Base-by-base conservation (phyloP, 2,329 filamentous ascomycete species). In the Sarocladiaceae sp. region DNA sequence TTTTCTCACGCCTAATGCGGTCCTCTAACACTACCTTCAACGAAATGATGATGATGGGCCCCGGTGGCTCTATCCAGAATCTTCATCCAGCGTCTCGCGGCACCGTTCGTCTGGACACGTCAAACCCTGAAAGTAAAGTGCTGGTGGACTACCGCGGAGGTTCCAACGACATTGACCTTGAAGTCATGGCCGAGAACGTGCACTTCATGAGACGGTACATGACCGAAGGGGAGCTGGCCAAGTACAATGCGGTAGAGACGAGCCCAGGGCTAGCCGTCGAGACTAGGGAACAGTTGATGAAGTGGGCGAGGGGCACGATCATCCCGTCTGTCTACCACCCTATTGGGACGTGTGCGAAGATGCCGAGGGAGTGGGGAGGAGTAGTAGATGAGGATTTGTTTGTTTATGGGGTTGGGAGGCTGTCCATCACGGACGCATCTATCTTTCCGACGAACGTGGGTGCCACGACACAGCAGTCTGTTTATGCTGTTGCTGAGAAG, bases 11-110 rank as follows among this genome's bases (percentile, higher is more conserved):
- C 3, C 49, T 55, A 24, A 48, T 56, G 51, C 48, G 48, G 13
- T 50, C 50, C 16, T 45, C 48, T 32, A 50, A 54, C 12, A 51
- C 58, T 3, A 67, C 68, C 49, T 67, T 74, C 53, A 72, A 68
- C 40, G 61, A 59, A 40, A 63, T 75, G 31, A 74, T 74, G 51
- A 70, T 54, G 33, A 45, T 46, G 41, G 49, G 50, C 0, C 52
- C 55, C 7, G 50, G 53, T 4, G 54, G 53, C 10, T 52, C 50
- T 6, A 51, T 55, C 15, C 50, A 55, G 45, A 55, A 53, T 39
- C 47, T 57, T 18, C 55, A 57, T 45, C 49, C 49, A 20, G 42
- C 49, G 27, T 55, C 52, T 3, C 54, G 53, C 23, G 55, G 55
- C 33, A 50, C 43, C 19, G 49, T 57, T 19, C 47, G 47, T 11